Percentiles rank a stretch among this genome's conserved stretches.
phyloP scores from a whole-genome alignment of 345 rosid species.

The Gossypium anomalum region DNA sequence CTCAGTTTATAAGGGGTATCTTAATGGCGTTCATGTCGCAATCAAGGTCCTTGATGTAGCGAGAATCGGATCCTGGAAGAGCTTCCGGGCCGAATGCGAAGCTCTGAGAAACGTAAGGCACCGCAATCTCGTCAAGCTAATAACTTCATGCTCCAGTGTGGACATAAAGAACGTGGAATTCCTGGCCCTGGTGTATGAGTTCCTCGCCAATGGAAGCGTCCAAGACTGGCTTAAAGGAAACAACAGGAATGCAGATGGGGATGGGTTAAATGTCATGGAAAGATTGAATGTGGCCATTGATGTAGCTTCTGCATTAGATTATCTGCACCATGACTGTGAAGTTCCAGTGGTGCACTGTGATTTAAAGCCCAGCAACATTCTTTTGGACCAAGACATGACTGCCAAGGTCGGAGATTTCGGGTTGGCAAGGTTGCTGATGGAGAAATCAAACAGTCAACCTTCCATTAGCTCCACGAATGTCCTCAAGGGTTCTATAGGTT shows the following conservation, averaged over 20 bases:
- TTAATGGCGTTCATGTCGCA: conserved; percentile 25
- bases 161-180: conserved; percentile 40
- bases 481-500: conserved; percentile 49
- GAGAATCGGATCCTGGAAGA: conserved; percentile 33
- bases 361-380: conserved; percentile 37
- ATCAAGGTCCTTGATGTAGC: conserved; percentile 39
- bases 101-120: conserved; percentile 48
- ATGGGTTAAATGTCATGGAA: conserved; percentile 31
- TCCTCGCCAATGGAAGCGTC: conserved; percentile 39
- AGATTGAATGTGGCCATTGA: conserved; percentile 46
- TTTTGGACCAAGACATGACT: conserved; percentile 41
- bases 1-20: conserved; percentile 26
- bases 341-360: conserved; percentile 57
- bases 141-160: conserved; percentile 48
- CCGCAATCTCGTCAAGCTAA: conserved; percentile 45
- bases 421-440: conserved; percentile 34
- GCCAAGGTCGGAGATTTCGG: conserved; percentile 58
- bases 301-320: conserved; percentile 41
- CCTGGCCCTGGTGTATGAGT: conserved; percentile 53
- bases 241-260: conserved; percentile 29
- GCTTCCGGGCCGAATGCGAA: conserved; percentile 46
- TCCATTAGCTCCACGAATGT: conserved; percentile 35
- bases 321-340: conserved; percentile 47
- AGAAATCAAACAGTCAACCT: conserved; percentile 14
- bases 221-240: conserved; percentile 43